Percentiles rank a stretch among this genome's conserved stretches.
phyloP scores from a whole-genome alignment of 2,329 filamentous ascomycete species.

The Aureobasidium sp. region DNA sequence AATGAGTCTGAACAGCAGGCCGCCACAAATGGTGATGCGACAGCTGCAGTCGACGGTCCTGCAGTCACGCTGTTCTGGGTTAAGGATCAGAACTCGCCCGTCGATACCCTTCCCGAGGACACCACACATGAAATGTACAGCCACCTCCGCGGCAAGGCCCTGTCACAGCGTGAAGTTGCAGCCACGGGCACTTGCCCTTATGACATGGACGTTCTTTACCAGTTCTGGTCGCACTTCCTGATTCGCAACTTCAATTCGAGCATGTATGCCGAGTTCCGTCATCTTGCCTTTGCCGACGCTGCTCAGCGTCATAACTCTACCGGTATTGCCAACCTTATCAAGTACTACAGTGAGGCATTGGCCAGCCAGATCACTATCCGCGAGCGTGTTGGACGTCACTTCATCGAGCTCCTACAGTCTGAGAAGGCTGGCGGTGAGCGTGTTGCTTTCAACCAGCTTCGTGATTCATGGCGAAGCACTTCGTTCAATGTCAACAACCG shows the following conservation, averaged over 20 bases:
- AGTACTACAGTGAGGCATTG: slow-evolving; percentile 57
- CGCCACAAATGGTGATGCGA: slow-evolving; percentile 21
- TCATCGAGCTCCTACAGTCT: slow-evolving; percentile 47
- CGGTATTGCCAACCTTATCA: slow-evolving; percentile 57
- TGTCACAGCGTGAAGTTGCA: slow-evolving; percentile 42
- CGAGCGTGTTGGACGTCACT: slow-evolving; percentile 48
- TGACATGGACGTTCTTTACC: slow-evolving; percentile 61
- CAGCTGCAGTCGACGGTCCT: not conserved
- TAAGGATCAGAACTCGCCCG: slow-evolving; percentile 41
- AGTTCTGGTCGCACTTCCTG: slow-evolving; percentile 69
- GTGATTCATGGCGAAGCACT: slow-evolving; percentile 48
- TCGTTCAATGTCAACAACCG: slow-evolving; percentile 50
- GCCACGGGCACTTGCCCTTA: slow-evolving; percentile 41
- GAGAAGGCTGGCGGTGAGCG: slow-evolving; percentile 38
- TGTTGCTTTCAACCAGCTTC: slow-evolving; percentile 46
- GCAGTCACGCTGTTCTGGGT: slow-evolving; percentile 41
- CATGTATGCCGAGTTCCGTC: slow-evolving; percentile 71
- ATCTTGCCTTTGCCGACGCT: slow-evolving; percentile 59
- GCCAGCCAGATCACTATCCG: slow-evolving; percentile 46
- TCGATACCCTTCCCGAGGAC: slow-evolving; percentile 38
- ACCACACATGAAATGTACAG: slow-evolving; percentile 44
- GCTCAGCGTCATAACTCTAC: slow-evolving; percentile 43
- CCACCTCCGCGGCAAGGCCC: slow-evolving; percentile 43
- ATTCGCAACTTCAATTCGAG: slow-evolving; percentile 64
- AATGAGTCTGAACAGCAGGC: slow-evolving; percentile 32